Conservation (phyloP, 345 rosid genomes). For the Lagerstroemia speciosa region DNA sequence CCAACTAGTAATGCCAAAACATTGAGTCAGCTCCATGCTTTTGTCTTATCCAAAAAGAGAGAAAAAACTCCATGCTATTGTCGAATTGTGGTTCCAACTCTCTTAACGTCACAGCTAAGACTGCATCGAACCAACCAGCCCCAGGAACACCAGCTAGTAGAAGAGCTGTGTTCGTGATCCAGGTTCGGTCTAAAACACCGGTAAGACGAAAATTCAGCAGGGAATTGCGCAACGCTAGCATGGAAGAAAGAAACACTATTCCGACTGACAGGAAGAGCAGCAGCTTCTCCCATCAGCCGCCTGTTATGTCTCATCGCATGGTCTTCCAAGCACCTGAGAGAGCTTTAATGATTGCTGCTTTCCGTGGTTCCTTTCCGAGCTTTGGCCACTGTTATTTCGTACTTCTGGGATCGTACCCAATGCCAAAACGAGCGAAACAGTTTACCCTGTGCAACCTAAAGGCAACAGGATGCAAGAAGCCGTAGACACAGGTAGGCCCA, state of each 20-base stretch:
- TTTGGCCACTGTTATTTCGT: conserved; percentile 84
- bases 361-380: conserved; percentile 44
- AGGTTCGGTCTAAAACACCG: conserved; percentile 63
- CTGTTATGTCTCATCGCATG: conserved; percentile 67
- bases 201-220: not conserved
- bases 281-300: conserved; percentile 87
- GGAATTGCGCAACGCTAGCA: not conserved
- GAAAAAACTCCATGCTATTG: too few relatives aligned
- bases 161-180: conserved; percentile 69
- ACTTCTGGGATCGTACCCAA: too few relatives aligned
- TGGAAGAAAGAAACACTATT: conserved; percentile 4
- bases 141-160: conserved; percentile 90
- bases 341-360: conserved; percentile 47
- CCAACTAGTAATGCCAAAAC: conserved; percentile 77
- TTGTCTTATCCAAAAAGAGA: too few relatives aligned
- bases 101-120: conserved; percentile 66
- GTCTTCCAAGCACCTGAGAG: conserved; percentile 61
- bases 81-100: conserved; percentile 43
- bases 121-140: conserved; percentile 94
- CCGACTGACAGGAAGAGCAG: conserved; percentile 75
- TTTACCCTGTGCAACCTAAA: too few relatives aligned
- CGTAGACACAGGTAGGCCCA: too few relatives aligned
- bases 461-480: too few relatives aligned
- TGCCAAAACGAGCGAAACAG: too few relatives aligned
- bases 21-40: conserved; percentile 59